Evolutionary conservation across 352 stramenopile genomes (phyloP).

Genomic region (Pythium rishiriense): DNA sequence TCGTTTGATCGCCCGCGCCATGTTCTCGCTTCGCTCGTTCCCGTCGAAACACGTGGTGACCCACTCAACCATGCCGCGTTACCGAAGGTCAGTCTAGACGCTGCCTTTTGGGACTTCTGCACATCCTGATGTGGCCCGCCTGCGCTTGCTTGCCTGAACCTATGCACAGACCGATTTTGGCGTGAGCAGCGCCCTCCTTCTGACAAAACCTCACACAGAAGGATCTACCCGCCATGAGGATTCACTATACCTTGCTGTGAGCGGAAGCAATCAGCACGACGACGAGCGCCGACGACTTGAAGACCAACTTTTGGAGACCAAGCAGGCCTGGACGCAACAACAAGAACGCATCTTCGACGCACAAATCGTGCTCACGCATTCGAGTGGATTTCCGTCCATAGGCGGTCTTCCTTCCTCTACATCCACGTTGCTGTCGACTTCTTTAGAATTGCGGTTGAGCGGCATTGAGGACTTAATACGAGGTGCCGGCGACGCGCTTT

Average conservation of each 20-base stretch:
- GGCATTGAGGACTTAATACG: slow-evolving; percentile 8
- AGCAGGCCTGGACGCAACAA: slow-evolving; percentile 17
- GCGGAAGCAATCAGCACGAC: slow-evolving; percentile 20
- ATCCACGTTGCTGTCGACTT: background rate
- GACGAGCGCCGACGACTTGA: slow-evolving; percentile 10
- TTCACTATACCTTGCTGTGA: background rate
- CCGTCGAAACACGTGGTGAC: slow-evolving; percentile 18
- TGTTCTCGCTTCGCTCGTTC: slow-evolving; percentile 27
- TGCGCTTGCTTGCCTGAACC: background rate
- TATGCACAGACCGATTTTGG: slow-evolving; percentile 18
- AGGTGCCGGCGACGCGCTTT: background rate
- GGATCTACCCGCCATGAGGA: background rate
- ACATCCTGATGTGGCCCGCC: background rate
- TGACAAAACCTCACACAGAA: background rate
- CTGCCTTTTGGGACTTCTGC: too few relatives aligned
- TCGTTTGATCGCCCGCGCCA: slow-evolving; percentile 6
- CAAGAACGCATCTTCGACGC: slow-evolving; percentile 16
- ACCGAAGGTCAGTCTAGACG: too few relatives aligned
- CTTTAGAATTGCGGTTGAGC: background rate
- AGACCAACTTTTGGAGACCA: slow-evolving; percentile 7
- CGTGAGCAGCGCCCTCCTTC: slow-evolving; percentile 12
- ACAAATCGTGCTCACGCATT: background rate
- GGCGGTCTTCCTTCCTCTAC: too few relatives aligned
- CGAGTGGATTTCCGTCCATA: too few relatives aligned
- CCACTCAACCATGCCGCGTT: slow-evolving; percentile 17